Base-by-base conservation (phyloP, 495 filamentous ascomycete genomes). In the Neurospora tetraspora region DNA sequence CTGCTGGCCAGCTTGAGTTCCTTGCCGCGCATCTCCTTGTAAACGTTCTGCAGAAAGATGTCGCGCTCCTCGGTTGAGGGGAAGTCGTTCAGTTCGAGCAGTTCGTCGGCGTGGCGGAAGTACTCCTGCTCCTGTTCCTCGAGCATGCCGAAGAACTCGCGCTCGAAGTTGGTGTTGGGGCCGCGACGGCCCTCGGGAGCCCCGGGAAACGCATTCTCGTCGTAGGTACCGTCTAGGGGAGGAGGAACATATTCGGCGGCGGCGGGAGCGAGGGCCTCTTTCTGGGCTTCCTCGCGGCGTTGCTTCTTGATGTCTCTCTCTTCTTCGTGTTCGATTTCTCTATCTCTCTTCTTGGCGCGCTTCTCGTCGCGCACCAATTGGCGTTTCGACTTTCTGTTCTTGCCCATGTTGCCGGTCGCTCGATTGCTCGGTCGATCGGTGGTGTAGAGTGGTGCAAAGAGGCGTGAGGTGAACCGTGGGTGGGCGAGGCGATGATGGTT, bases 1-100 rank as follows among this genome's bases (percentile, higher is more conserved):
- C 92, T 96, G 82, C 91, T 93, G 23, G 94, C 96, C 77, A 99
- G 88, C 84, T 98, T 99, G 80, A 98, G 84, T 78, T 98, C 96
- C 81, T 98, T 98, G 65, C 93, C 94, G 65, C 88, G 85, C 20
- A 94, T 94, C 80, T 98, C 96, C 72, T 85, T 82, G 80, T 91
- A 97, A 65, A 98, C 91, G 81, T 91, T 97, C 18, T 89, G 87
- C 18, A 99, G 83, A 79, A 98, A 98, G 70, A 97, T 78, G 39
- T 85, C 79, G 71, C 92, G 88, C 76, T 97, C 94, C 77, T 97
- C 93, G 73, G 86, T 82, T 43, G 89, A 89, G 34, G 84, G 86
- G 81, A 98, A 98, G 77, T 92, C 88, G 82, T 98, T 94, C 72
- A 91, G 80, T 81, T 97, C 94, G 47, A 99, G 89, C 81, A 96